Evolutionary conservation across 352 stramenopile species (phyloP), one percentile per base, ranked within the genome.

Genomic region (Phytophthora uliginosa): DNA sequence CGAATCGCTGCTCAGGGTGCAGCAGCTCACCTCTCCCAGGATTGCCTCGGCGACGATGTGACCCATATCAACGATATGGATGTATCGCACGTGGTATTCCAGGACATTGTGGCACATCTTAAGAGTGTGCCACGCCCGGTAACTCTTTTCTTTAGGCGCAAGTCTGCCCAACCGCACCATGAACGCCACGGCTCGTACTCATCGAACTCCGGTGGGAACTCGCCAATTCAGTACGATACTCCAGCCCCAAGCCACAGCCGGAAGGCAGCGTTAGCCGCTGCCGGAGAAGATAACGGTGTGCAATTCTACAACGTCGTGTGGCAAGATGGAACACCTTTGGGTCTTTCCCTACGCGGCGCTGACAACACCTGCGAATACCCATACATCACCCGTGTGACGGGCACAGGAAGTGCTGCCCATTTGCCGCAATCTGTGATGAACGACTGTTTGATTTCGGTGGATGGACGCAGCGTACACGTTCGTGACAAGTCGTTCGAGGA

Each of bases 51-150:
- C 22, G 89, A 96, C 65, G 87, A 90, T 48, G 77, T 96, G 55
- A 94, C 86, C 15, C 85, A 95, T 64, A 95, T 96, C 65, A 96
- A 96, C 65, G 88, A 95, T 53, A 92, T 95, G 73, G 86, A 95
- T 64, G 83, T 95, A n/a, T 78, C 71, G 18, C 85, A 76, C 28
- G 70, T 96, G 63, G 73, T 81, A 22, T 96, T 95, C 73, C 77
- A 86, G 24, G 86, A 95, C 36, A 95, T 96, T 54, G 88, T 96
- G 20, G 67, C 76, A 3, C 85, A 95, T 64, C 72, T 96, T 5
- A 94, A 94, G 71, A 91, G 85, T 54, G 86, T 90, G 20, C 89
- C 88, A 38, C 88, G 89, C 9, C 89, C 89, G 0, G 86, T 96
- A 54, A 95, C 88, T 13, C 84, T 96, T 28, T 88, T 87, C 54